Evolutionary conservation across 495 filamentous ascomycete species (phyloP).

Genomic region (Xylaria curta): DNA sequence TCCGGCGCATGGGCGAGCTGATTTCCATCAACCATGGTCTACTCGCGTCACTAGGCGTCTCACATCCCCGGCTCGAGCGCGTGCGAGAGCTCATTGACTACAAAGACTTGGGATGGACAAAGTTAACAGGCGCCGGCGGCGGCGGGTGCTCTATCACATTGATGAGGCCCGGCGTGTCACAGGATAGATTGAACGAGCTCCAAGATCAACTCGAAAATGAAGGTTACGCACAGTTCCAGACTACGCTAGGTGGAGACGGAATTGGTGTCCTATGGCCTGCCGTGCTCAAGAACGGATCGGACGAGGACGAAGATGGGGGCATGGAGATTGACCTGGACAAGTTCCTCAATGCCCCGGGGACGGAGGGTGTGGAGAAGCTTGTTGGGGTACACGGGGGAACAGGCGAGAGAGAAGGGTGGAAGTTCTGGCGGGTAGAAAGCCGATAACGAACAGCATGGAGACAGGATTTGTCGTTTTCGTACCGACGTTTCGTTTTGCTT

Average conservation of each 20-base stretch:
- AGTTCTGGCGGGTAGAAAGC: conserved; percentile 82
- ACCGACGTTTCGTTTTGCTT: neutral
- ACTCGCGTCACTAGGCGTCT: conserved; percentile 85
- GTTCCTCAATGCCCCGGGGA: conserved; percentile 81
- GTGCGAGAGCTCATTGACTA: conserved; percentile 91
- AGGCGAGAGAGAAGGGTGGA: conserved; percentile 80
- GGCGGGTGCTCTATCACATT: conserved; percentile 95
- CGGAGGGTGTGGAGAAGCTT: conserved; percentile 78
- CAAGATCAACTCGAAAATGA: conserved; percentile 73
- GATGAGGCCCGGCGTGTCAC: conserved; percentile 65
- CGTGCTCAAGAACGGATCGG: conserved; percentile 74
- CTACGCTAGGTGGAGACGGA: conserved; percentile 87
- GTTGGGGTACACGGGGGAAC: conserved; percentile 66
- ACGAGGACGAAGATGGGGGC: conserved; percentile 72
- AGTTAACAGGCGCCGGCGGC: conserved; percentile 93
- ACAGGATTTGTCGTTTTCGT: conserved; percentile 6
- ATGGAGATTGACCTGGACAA: conserved; percentile 93
- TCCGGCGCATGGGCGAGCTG: conserved; percentile 78
- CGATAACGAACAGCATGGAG: conserved; percentile 28
- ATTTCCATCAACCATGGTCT: conserved; percentile 94
- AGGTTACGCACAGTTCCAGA: conserved; percentile 82
- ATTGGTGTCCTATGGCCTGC: conserved; percentile 94
- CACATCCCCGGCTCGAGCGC: conserved; percentile 89
- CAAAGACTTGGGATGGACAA: conserved; percentile 93
- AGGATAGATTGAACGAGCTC: conserved; percentile 62